A percentile compares a stretch with the other conserved stretches of the same genome.
phyloP scores from a whole-genome alignment of 768 basidiomycete genomes.

The Leccinum subgranulosum region DNA sequence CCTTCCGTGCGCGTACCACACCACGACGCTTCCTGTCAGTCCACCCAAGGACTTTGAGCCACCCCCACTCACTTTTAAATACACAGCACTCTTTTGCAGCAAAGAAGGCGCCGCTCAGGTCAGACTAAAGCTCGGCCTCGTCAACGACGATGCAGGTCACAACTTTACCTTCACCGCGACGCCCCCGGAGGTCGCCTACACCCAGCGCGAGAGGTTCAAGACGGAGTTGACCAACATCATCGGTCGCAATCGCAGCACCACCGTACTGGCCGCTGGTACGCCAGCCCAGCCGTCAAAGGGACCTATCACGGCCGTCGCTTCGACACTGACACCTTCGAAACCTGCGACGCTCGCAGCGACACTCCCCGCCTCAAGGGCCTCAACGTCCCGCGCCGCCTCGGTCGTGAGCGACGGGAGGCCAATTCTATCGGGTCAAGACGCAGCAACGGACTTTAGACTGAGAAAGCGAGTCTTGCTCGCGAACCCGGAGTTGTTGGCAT shows the following conservation, averaged over 20 bases:
- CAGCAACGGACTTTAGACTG: constrained; percentile 65
- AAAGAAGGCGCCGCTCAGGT: constrained; percentile 82
- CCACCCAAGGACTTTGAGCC: too few species aligned
- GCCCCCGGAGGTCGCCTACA: constrained; percentile 56
- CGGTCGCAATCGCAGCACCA: constrained; percentile 58
- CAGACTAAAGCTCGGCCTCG: constrained; percentile 68
- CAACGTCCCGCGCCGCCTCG: constrained; percentile 61
- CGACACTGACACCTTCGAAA: constrained; percentile 18
- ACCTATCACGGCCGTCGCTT: constrained; percentile 14
- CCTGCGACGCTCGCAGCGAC: constrained; percentile 32
- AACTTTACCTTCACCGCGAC: constrained; percentile 75
- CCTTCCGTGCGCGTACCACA: constrained; percentile 63
- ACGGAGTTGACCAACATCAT: constrained; percentile 74
- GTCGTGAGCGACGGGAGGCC: constrained; percentile 55
- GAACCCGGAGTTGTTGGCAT: constrained; percentile 70
- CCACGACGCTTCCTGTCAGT: constrained; percentile 57
- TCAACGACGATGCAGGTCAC: constrained; percentile 69
- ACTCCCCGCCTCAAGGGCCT: constrained; percentile 36
- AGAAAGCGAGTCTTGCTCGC: constrained; percentile 77
- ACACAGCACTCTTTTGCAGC: constrained; percentile 76
- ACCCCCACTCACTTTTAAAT: constrained; percentile 2
- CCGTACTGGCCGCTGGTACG: constrained; percentile 13
- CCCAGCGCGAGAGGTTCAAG: constrained; percentile 83
- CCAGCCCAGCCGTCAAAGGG: constrained; percentile 26
- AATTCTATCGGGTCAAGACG: constrained; percentile 54